Evolutionary conservation across 495 filamentous ascomycete genomes (phyloP), one percentile per base, ranked within the genome.

Genomic region (Extremus antarcticus): DNA sequence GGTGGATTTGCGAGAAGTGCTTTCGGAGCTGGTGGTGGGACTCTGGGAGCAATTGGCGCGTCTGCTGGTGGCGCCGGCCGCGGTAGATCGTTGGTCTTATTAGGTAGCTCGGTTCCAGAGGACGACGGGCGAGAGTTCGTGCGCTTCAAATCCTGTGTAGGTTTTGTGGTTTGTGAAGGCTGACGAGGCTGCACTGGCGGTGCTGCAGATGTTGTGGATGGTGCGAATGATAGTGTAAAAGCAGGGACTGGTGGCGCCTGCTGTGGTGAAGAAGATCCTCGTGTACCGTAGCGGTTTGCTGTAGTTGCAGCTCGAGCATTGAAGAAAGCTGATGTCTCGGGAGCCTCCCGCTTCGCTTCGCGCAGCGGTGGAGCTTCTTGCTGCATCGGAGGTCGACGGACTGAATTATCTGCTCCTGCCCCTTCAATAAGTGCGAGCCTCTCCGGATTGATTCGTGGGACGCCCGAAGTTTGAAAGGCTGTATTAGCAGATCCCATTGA

Each of bases 241-340:
- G 87, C 84, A 17, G 88, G 88, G 2, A 90, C 88, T 29, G 87
- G 83, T 13, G 87, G 86, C 38, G 85, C 84, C 47, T 86, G 73
- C n/a, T 87, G 86, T 17, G 87, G 88, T 11, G 88, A 83, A 19
- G 55, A 55, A 2, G 59, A 62, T 16, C 52, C 55, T 46, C 59
- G 50, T 19, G 58, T 47, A 19, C 53, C 50, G 32, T 62, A 62
- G 1, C 59, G 55, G 22, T 55, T 55, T 9, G 55, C 55, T 20
- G 43, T 58, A 21, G 29, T 58, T 23, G 58, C 59, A 2, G 59
- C 59, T 20, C 59, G 50, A 39, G 55, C 55, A 43, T 58, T 62
- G 35, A 58, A 43, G 29, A 58, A 58, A 10, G 59, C 25, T 29
- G 55, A 52, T 1, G 56, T 58, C 21, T 52, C 59, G 1, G 56